Percentiles rank a stretch among this genome's conserved stretches.
Conservation (phyloP, 805 yeast species). For the Metschnikowia hibisci region DNA sequence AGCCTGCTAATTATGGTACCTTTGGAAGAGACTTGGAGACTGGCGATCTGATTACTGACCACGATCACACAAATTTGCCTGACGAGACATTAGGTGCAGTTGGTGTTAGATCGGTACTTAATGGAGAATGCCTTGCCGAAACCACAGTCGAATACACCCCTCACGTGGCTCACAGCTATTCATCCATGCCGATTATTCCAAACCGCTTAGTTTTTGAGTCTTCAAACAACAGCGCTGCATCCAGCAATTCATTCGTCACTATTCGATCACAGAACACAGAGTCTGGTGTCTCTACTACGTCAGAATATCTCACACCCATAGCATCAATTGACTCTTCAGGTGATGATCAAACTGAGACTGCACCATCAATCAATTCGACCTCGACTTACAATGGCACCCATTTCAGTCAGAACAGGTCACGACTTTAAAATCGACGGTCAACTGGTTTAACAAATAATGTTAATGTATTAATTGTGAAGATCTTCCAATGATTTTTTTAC, state of each 20-base stretch:
- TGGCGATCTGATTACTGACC: background rate
- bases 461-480: too few relatives aligned
- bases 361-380: background rate
- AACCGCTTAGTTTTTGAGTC: background rate
- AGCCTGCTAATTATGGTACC: constrained; percentile 6
- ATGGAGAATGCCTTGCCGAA: background rate
- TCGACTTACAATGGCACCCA: background rate
- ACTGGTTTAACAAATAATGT: too few relatives aligned
- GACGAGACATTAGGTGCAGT: too few relatives aligned
- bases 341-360: background rate
- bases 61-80: too few relatives aligned
- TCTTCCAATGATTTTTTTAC: too few relatives aligned
- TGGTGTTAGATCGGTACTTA: too few relatives aligned
- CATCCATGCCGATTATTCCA: constrained; percentile 3
- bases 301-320: constrained; percentile 5
- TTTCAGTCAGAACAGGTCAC: too few relatives aligned
- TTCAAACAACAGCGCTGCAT: background rate
- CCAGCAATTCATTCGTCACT: background rate
- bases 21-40: constrained; percentile 11
- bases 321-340: background rate
- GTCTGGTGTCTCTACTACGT: background rate
- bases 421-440: too few relatives aligned
- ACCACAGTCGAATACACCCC: background rate
- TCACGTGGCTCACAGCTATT: background rate
- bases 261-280: background rate